Base-by-base conservation (phyloP, 192 early-diverging fungal species). In the Rhizophagus clarus region DNA sequence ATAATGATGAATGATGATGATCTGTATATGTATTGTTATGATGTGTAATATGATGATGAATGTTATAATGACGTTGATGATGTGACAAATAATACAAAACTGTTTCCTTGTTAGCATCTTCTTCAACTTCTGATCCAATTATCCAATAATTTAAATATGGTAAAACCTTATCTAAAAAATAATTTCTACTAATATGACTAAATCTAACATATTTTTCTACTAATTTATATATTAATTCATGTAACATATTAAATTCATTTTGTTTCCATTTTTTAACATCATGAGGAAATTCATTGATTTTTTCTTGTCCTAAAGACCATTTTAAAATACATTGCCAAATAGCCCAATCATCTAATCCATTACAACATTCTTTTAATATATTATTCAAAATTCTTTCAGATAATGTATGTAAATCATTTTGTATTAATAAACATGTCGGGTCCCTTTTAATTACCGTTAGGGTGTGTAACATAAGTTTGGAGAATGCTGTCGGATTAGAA, bases 401-500 rank as follows among this genome's bases (percentile, higher is more conserved):
- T 29, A 72, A 51, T 51, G 51, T 51, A 72, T 45, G 24, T 17
- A 72, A 49, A 49, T 72, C 45, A 72, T 72, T 49, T 51, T 70
- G 68, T 40, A 17, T 42, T 9, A 70, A 2, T 70, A 70, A n/a
- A 12, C 31, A 70, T 10, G 68, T 42, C 9, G 68, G 71, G 15
- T 72, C 71, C 26, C 3, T 28, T 15, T 49, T 49, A 7, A 72
- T n/a, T 72, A 47, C 29, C n/a, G 42, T 72, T 4, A 72, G 17
- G 15, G 45, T 49, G 11, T 72, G 28, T 12, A 15, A 8, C 14
- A 49, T 29, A n/a, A 72, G 45, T 72, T 72, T 72, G 17, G 26
- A 24, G 9, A 72, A 72, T 22, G 51, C 20, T 8, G 45, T 49
- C 15, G n/a, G 71, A 72, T 72, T 49, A 4, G 42, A 37, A 51